Base-by-base conservation (phyloP, 495 filamentous ascomycete species). In the Neurospora cerealis region DNA sequence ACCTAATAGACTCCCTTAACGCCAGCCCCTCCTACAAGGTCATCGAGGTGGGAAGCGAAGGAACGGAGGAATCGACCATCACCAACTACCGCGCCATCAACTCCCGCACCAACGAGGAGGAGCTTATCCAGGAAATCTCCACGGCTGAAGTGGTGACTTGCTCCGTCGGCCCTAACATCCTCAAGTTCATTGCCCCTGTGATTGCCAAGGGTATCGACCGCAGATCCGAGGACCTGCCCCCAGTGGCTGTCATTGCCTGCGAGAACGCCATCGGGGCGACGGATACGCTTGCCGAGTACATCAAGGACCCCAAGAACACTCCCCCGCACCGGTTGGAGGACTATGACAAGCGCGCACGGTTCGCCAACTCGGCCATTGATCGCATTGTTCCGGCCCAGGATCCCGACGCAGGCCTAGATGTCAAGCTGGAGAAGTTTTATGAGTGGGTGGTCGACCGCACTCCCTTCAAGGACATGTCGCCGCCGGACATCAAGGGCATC, bases 331-430 rank as follows among this genome's bases (percentile, higher is more conserved):
- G 89, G 66, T 80, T 93, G 5, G 83, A 86, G 4, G 85, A 88
- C 70, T 86, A 92, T 77, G 83, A 87, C 77, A 83, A 89, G 75
- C 89, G 91, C 69, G 92, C 92, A 10, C 89, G 90, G 74, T 98
- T 95, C 80, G 95, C 95, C 82, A 98, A 98, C 86, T 97, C 93
- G 70, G 95, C 96, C 75, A 97, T 98, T 79, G 96, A 99, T 85
- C 93, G 96, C 38, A 99, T 99, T 79, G 96, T 98, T 11, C 96
- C 96, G 9, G 90, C 90, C 54, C 94, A 97, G 85, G 89, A 91
- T 74, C 86, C 91, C 37, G 86, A 92, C 80, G 85, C 88, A 24
- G 94, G 93, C 46, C 86, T 98, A 46, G 92, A 98, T 78, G 96
- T 99, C 75, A 93, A 91, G 77, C 94, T 99, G 74, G 96, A 99